Evolutionary conservation across 805 yeast species (phyloP).

Genomic region (Kuraishia ogatae): DNA sequence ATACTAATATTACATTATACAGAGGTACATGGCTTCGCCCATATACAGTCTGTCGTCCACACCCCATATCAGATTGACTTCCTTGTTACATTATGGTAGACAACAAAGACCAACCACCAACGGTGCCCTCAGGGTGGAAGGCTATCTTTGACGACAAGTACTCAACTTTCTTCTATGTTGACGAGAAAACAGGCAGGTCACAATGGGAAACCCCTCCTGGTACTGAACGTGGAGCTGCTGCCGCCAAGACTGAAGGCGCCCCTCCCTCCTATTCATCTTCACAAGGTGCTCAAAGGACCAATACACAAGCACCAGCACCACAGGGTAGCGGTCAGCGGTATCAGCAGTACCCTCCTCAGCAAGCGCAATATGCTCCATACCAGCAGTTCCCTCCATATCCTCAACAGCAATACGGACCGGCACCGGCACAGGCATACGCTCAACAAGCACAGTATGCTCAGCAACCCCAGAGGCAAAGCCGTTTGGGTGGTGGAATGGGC

Average conservation of each 20-base stretch:
- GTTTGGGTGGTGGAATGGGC: slow-evolving; percentile 9
- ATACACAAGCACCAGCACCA: slow-evolving; percentile 6
- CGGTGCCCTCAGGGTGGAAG: slow-evolving; percentile 36
- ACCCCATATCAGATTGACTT: too few species aligned
- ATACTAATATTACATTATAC: too few species aligned
- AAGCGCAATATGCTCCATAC: background rate
- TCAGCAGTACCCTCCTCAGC: slow-evolving; percentile 7
- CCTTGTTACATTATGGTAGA: too few species aligned
- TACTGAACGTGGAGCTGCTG: slow-evolving; percentile 28
- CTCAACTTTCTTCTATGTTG: slow-evolving; percentile 69
- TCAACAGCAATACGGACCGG: slow-evolving; percentile 10
- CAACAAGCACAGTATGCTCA: slow-evolving; percentile 13
- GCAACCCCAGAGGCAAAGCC: slow-evolving; percentile 10
- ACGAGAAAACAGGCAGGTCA: slow-evolving; percentile 59
- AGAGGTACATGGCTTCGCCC: too few species aligned
- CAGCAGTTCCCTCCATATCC: slow-evolving; percentile 4
- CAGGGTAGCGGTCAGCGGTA: slow-evolving; percentile 4
- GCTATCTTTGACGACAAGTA: slow-evolving; percentile 38
- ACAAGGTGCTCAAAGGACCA: background rate
- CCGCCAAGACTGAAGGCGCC: slow-evolving; percentile 2
- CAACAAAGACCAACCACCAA: slow-evolving; percentile 24
- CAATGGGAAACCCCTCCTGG: slow-evolving; percentile 87
- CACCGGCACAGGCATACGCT: slow-evolving; percentile 11
- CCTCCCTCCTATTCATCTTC: background rate
- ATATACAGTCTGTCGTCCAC: too few species aligned